Evolutionary conservation across 352 stramenopile genomes (phyloP).

Genomic region (Phytophthora pluvialis): DNA sequence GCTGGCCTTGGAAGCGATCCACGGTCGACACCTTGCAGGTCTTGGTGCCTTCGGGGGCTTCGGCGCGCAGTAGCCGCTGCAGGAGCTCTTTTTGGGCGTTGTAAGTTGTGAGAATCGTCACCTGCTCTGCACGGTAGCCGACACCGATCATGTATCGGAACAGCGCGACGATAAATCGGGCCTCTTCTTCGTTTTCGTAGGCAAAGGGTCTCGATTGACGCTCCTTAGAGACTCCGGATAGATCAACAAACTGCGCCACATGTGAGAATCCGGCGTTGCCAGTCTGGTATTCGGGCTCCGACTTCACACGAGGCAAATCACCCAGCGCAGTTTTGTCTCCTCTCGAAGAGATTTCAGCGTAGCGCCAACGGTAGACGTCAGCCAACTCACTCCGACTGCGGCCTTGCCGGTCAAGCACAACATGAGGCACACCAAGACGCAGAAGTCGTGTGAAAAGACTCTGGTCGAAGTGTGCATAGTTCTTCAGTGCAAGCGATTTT

Average conservation of each 20-base stretch:
- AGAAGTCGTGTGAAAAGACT: constrained; percentile 96
- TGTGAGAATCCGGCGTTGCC: constrained; percentile 92
- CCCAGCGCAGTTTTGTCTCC: constrained; percentile 21
- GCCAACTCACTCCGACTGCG: constrained; percentile 87
- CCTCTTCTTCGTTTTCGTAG: constrained; percentile 96
- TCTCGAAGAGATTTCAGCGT: constrained; percentile 36
- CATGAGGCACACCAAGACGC: constrained; percentile 90
- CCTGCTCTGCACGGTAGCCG: constrained; percentile 91
- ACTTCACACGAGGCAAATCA: constrained; percentile 36
- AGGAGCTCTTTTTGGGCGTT: constrained; percentile 95
- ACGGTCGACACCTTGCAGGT: constrained; percentile 87
- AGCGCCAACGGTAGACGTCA: constrained; percentile 90
- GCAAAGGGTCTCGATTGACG: constrained; percentile 79
- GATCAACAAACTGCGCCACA: constrained; percentile 92
- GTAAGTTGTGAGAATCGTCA: constrained; percentile 96
- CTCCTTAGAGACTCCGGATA: constrained; percentile 61
- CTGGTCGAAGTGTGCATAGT: constrained; percentile 93
- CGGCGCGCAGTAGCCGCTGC: constrained; percentile 75
- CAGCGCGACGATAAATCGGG: constrained; percentile 93
- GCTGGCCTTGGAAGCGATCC: constrained; percentile 96
- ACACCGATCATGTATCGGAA: constrained; percentile 94
- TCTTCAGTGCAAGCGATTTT: constrained; percentile 87
- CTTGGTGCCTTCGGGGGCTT: constrained; percentile 23
- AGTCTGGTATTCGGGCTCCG: constrained; percentile 37
- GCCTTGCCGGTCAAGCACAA: constrained; percentile 93